A percentile compares a stretch with the other conserved stretches of the same genome.
Evolutionary conservation across 2,329 filamentous ascomycete genomes (phyloP).

Genomic region (Penicillium sp.): DNA sequence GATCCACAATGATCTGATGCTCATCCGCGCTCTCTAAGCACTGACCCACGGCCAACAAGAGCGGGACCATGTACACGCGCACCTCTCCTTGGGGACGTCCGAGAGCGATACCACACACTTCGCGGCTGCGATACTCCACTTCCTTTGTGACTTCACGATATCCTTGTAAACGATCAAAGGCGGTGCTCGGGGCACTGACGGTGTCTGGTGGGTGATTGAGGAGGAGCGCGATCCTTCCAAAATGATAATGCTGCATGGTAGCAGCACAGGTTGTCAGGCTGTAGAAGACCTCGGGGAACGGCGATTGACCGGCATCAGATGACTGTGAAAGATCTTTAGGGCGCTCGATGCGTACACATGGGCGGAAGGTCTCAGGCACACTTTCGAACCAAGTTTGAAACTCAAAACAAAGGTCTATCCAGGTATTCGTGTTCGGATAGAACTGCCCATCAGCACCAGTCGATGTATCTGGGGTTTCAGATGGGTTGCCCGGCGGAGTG

Average conservation of each 20-base stretch:
- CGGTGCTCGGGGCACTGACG: conserved; percentile 49
- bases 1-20: conserved; percentile 50
- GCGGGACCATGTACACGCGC: conserved; percentile 55
- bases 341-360: conserved; percentile 48
- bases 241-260: conserved; percentile 62
- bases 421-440: conserved; percentile 46
- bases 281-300: conserved; percentile 57
- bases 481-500: conserved; percentile 34
- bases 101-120: conserved; percentile 57
- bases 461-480: conserved; percentile 21
- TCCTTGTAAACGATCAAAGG: conserved; percentile 52
- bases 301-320: conserved; percentile 31
- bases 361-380: conserved; percentile 55
- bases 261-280: conserved; percentile 58
- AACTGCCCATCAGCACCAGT: conserved; percentile 32
- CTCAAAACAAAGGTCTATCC: conserved; percentile 52
- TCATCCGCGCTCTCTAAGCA: conserved; percentile 52
- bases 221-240: conserved; percentile 58
- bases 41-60: conserved; percentile 57
- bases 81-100: conserved; percentile 54
- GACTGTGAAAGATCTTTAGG: conserved; percentile 30
- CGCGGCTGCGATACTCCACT: conserved; percentile 53
- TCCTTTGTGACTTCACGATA: conserved; percentile 56
- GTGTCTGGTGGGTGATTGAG: conserved; percentile 58
- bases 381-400: conserved; percentile 56